Percentiles rank a stretch among this genome's conserved stretches.
Evolutionary conservation across 139 green algal genomes (phyloP).

Genomic region (Coelastrella sp.): DNA sequence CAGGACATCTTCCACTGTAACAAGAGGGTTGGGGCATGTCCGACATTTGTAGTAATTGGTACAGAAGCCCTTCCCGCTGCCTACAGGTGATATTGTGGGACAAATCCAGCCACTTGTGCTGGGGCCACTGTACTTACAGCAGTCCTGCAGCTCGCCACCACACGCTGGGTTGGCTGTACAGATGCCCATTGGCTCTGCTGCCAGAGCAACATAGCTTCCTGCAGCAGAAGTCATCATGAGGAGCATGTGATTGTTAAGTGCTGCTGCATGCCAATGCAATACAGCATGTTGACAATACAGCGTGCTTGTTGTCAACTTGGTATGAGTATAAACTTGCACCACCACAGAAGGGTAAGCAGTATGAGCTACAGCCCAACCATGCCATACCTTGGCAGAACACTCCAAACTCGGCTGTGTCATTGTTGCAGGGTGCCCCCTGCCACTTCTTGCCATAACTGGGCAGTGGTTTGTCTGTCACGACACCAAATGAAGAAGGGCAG

Average conservation of each 20-base stretch:
- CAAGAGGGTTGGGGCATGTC: neutral
- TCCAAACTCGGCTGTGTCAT: neutral
- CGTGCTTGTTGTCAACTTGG: neutral
- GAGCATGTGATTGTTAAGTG: neutral
- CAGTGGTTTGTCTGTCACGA: conserved; percentile 41
- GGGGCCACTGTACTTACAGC: conserved; percentile 23
- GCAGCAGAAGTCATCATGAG: neutral
- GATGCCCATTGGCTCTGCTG: neutral
- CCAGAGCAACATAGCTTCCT: neutral
- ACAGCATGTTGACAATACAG: no score
- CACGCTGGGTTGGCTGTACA: conserved; percentile 11
- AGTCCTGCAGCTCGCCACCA: neutral
- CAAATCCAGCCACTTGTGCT: neutral
- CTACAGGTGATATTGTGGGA: neutral
- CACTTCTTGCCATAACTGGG: conserved; percentile 3
- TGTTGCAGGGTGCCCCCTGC: neutral
- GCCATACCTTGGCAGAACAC: conserved; percentile 21
- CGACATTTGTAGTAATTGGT: neutral
- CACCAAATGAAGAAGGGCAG: conserved; percentile 9
- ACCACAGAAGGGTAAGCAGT: neutral
- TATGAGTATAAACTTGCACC: no score
- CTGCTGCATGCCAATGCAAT: no score
- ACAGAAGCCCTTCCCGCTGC: neutral
- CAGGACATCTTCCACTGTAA: conserved; percentile 9
- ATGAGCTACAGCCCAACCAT: neutral